These are phyloP conservation scores for Solanum piurae DNA, from an alignment of 257 asterid genomes.

Conservation along the genomic window DNA sequence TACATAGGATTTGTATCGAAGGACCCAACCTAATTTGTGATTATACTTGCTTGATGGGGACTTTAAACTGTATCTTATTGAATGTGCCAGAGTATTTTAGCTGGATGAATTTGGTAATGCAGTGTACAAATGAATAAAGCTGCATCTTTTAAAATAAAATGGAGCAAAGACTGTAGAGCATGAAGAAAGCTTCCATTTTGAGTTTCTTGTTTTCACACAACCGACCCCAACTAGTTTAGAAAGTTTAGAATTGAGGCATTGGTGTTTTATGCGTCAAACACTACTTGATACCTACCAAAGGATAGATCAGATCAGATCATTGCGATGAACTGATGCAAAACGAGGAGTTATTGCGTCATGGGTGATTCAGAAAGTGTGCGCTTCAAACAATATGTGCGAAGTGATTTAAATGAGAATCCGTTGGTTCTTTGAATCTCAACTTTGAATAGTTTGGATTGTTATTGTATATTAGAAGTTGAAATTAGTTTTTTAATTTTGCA, in stretches of 20 bases:
- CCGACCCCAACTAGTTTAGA: background rate
- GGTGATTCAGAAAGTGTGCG: background rate
- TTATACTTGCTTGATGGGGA: background rate
- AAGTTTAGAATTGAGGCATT: background rate
- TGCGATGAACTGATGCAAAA: background rate
- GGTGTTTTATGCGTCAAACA: background rate
- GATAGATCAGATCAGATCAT: background rate
- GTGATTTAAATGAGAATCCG: background rate
- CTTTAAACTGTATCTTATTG: background rate
- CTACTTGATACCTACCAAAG: background rate
- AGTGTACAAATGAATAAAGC: background rate
- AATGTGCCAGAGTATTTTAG: background rate
- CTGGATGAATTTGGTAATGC: background rate
- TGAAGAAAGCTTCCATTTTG: background rate
- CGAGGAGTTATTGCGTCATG: background rate
- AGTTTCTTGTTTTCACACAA: background rate
- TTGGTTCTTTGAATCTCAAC: background rate
- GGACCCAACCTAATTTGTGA: background rate
- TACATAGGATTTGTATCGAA: background rate
- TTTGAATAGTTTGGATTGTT: background rate
- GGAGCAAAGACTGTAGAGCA: background rate
- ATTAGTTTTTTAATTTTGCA: background rate
- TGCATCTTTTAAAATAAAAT: background rate
- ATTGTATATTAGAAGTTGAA: background rate
- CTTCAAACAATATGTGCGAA: background rate